Percentiles rank a stretch among this genome's conserved stretches.
These are phyloP conservation scores for Cladosporium austrohemisphaericum DNA, from an alignment of 2,329 filamentous ascomycete species.

Conservation along the genomic window DNA sequence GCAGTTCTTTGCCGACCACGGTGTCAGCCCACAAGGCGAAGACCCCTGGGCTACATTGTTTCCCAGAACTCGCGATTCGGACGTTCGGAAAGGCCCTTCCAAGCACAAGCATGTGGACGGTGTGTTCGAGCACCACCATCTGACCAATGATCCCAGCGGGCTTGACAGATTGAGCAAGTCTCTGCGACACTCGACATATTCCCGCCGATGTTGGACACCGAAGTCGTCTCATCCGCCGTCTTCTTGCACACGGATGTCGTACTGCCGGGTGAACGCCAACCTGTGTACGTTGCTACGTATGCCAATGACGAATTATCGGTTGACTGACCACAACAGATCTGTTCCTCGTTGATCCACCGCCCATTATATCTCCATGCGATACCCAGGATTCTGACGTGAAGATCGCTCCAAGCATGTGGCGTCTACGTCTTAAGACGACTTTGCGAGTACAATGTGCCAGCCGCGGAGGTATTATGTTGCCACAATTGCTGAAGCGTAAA, in stretches of 20 bases:
- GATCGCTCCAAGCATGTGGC: background rate
- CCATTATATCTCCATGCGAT: background rate
- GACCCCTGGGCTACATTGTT: background rate
- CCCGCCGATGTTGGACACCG: background rate
- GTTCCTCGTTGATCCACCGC: conserved; percentile 2
- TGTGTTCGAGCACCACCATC: conserved; percentile 5
- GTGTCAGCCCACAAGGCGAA: conserved; percentile 1
- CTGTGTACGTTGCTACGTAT: background rate
- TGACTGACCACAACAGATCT: background rate
- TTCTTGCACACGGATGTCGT: conserved; percentile 6
- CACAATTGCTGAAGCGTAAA: background rate
- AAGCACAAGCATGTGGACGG: conserved; percentile 1
- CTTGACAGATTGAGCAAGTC: background rate
- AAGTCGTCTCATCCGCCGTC: conserved; percentile 1
- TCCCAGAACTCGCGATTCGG: background rate
- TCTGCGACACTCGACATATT: background rate
- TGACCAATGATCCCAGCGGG: background rate
- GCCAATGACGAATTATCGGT: background rate
- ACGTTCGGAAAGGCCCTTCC: background rate
- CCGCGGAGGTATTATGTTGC: background rate
- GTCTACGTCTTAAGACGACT: background rate
- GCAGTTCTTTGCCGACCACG: conserved; percentile 1
- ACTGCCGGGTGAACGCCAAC: conserved; percentile 3
- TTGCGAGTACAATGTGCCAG: background rate
- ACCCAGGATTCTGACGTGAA: no score